These are phyloP conservation scores for Ophioceras dolichostomum DNA, from an alignment of 2,329 filamentous ascomycete species.

Conservation along the genomic window DNA sequence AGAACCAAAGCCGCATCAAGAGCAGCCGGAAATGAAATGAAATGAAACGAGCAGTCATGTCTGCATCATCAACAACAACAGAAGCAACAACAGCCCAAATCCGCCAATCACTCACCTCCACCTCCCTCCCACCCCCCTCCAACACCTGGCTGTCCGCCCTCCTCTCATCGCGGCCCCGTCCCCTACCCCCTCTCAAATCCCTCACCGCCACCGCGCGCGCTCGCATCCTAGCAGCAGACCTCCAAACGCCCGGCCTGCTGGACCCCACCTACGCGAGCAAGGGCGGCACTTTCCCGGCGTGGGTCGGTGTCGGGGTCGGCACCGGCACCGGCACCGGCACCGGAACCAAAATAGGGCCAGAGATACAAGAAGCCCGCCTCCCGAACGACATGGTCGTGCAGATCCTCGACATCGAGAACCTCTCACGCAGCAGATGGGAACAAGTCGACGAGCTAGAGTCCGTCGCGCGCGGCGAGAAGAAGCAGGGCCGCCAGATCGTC, in stretches of 20 bases:
- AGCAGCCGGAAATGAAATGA: background rate
- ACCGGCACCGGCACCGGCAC: conserved; percentile 25
- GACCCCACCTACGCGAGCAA: conserved; percentile 22
- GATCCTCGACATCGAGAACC: conserved; percentile 75
- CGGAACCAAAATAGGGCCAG: conserved; percentile 15
- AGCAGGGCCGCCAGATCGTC: conserved; percentile 69
- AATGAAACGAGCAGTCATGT: background rate
- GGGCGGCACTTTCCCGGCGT: conserved; percentile 37
- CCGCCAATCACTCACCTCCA: conserved; percentile 31
- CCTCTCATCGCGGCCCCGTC: conserved; percentile 37
- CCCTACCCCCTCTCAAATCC: conserved; percentile 51
- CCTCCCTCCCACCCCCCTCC: conserved; percentile 41
- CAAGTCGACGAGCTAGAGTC: conserved; percentile 75
- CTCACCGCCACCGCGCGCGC: conserved; percentile 70
- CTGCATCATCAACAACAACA: no score
- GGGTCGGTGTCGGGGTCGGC: conserved; percentile 17
- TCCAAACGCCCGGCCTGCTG: conserved; percentile 47
- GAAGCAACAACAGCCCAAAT: conserved; percentile 29
- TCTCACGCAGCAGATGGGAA: conserved; percentile 69
- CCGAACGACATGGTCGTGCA: conserved; percentile 59
- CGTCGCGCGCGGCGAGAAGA: conserved; percentile 59
- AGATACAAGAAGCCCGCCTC: conserved; percentile 43
- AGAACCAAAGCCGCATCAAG: no score
- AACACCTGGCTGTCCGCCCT: conserved; percentile 52
- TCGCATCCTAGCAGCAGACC: conserved; percentile 66